Base-by-base conservation (phyloP, 202 grass and related monocot genomes). In the Alloteropsis angusta region DNA sequence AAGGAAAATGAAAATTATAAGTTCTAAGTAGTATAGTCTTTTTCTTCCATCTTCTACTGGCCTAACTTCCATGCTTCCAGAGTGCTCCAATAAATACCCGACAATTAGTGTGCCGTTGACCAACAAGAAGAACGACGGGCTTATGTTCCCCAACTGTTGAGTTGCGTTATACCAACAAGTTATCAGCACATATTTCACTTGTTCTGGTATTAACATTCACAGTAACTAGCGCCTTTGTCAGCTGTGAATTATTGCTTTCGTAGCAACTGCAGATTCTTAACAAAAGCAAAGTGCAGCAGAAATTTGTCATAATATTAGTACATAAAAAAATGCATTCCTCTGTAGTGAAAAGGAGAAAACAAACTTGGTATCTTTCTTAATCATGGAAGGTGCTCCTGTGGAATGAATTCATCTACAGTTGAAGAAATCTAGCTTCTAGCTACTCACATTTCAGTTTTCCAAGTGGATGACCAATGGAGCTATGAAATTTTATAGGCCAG, bases 331-430 rank as follows among this genome's bases (percentile, higher is more conserved):
- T 45, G 12, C 13, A 23, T 28, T 54, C 58, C 15, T 66, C 28
- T 58, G 30, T 73, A 35, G 38, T 36, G 45, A 59, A 0, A 4
- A 54, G 9, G 67, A 69, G 65, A 83, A 47, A 67, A n/a, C 16
- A 82, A 82, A 66, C 80, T 62, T 32, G 37, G 9, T 41, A 69
- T 61, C 30, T 77, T 81, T 62, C 75, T 73, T 79, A 37, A 79
- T 63, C 49, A 85, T 77, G 48, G 76, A 62, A 89, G 36, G 42
- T 74, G 78, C 67, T 67, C 65, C 16, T 56, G 44, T 47, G 25
- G 38, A 64, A 41, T 85, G 60, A 80, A 85, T 77, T 61, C 79
- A 82, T 74, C 78, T 82, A 78, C n/a, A n/a, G n/a, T n/a, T n/a
- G 67, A 85, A 82, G 66, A 69, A 74, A 85, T 41, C 60, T 66